Evolutionary conservation across 345 rosid genomes (phyloP).

Genomic region (Toxicodendron radicans): DNA sequence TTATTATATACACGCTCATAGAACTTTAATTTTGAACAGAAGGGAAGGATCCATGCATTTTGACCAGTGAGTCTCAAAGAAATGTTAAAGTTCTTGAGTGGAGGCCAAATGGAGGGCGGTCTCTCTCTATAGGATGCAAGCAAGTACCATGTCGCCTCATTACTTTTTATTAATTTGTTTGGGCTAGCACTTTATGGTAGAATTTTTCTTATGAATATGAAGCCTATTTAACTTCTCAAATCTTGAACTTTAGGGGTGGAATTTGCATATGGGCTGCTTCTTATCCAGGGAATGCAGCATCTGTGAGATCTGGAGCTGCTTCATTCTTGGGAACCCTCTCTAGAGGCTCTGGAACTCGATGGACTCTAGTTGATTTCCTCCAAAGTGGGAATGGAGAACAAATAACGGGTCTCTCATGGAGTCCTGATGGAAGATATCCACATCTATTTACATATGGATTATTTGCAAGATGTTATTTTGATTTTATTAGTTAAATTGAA

Average conservation of each 20-base stretch:
- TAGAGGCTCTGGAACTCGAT: constrained; percentile 80
- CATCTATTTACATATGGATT: constrained; percentile 8
- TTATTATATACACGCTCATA: not conserved
- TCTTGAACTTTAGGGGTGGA: constrained; percentile 69
- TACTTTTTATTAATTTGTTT: not conserved
- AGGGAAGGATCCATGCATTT: constrained; percentile 68
- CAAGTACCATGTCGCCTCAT: constrained; percentile 35
- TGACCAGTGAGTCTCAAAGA: constrained; percentile 75
- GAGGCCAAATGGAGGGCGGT: constrained; percentile 95
- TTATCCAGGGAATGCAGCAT: constrained; percentile 81
- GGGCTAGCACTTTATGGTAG: not conserved
- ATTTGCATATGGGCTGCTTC: constrained; percentile 95
- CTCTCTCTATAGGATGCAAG: constrained; percentile 86
- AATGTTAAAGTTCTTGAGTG: constrained; percentile 75
- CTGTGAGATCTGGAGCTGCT: constrained; percentile 67
- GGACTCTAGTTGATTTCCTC: constrained; percentile 90
- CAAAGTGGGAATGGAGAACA: constrained; percentile 66
- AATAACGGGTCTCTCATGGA: constrained; percentile 91
- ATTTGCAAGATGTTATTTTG: constrained; percentile 20
- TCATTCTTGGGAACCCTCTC: constrained; percentile 68
- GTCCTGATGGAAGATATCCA: constrained; percentile 98
- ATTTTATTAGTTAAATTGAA: constrained; percentile 16
- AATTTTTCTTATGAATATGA: not conserved
- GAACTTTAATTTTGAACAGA: constrained; percentile 42
- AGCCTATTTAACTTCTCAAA: constrained; percentile 12